Evolutionary conservation across 106 monocot genomes (phyloP).

Genomic region (Dioscorea dumetorum): DNA sequence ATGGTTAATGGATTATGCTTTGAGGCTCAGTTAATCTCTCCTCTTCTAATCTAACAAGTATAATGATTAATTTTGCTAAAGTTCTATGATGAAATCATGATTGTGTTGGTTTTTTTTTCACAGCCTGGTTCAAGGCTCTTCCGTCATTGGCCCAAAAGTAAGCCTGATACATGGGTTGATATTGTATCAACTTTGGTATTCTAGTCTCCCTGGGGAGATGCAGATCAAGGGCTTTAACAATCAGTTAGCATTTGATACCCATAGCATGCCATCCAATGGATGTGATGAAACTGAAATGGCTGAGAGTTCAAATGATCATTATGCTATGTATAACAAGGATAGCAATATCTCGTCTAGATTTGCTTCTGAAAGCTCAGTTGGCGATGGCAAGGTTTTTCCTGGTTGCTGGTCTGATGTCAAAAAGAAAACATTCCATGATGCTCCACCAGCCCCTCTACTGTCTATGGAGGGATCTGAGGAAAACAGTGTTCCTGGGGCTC

Average conservation of each 20-base stretch:
- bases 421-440: constrained; percentile 7
- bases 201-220: constrained; percentile 47
- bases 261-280: constrained; percentile 10
- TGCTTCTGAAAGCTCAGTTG: constrained; percentile 64
- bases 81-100: neutral
- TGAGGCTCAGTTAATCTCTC: too few relatives aligned
- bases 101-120: constrained; percentile 1
- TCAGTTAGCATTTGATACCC: constrained; percentile 1
- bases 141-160: constrained; percentile 34
- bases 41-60: too few relatives aligned
- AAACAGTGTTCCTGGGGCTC: constrained; percentile 11
- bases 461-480: constrained; percentile 20
- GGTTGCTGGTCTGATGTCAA: constrained; percentile 2
- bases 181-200: constrained; percentile 68
- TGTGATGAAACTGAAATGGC: constrained; percentile 15
- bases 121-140: constrained; percentile 50
- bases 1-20: too few relatives aligned
- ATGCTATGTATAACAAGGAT: constrained; percentile 25
- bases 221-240: constrained; percentile 38
- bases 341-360: constrained; percentile 8
- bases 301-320: constrained; percentile 42
- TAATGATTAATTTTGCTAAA: neutral
- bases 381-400: constrained; percentile 21
- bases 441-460: constrained; percentile 4
- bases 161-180: constrained; percentile 64